Conservation (phyloP, 495 filamentous ascomycete genomes). For the Filosporella fistucella region DNA sequence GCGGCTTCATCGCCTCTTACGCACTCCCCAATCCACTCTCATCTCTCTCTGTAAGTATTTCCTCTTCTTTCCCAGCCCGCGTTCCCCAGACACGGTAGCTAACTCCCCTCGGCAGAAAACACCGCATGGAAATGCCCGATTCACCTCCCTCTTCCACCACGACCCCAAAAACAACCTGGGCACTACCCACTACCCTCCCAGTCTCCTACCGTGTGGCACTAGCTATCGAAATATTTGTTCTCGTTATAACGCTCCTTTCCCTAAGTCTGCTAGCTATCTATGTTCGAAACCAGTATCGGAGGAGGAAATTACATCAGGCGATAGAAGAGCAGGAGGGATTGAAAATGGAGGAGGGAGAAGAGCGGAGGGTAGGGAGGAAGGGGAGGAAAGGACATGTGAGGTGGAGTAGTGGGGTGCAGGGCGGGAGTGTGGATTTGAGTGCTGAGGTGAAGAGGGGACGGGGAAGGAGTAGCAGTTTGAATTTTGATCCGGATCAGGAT, state of each 20-base stretch:
- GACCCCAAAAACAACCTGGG: not conserved
- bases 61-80: too few species aligned
- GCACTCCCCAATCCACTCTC: too few species aligned
- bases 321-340: not conserved
- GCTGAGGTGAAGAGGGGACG: not conserved
- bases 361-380: constrained; percentile 6
- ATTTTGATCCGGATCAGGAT: not conserved
- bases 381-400: not conserved
- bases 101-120: too few species aligned
- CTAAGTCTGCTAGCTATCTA: not conserved
- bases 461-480: not conserved
- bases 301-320: not conserved
- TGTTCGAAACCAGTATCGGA: constrained; percentile 1
- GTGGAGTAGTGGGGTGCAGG: not conserved
- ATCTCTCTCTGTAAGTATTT: too few species aligned
- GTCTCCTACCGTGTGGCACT: constrained; percentile 11
- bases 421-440: not conserved
- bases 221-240: constrained; percentile 3
- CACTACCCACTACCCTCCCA: not conserved
- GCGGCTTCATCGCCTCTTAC: too few species aligned
- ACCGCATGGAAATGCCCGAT: constrained; percentile 10
- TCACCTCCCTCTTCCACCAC: not conserved
- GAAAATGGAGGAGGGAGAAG: not conserved
- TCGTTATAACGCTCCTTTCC: constrained; percentile 2
- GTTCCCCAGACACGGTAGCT: too few species aligned